These are phyloP conservation scores for Helichrysum umbraculigerum DNA, from an alignment of 129 eudicot species.

Conservation along the genomic window DNA sequence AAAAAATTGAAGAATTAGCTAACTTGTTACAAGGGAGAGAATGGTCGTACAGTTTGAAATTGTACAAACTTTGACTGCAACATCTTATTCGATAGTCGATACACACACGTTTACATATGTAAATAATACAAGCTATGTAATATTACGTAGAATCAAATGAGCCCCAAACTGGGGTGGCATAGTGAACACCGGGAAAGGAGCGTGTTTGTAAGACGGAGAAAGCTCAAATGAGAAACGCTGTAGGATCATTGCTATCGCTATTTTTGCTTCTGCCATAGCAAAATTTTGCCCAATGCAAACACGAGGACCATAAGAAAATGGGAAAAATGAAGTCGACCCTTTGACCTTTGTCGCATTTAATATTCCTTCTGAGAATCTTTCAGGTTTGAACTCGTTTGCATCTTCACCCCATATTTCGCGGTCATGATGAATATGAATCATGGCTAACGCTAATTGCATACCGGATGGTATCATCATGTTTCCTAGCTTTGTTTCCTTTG, in stretches of 20 bases:
- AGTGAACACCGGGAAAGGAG: conserved; percentile 44
- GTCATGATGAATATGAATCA: conserved; percentile 48
- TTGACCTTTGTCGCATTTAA: conserved; percentile 45
- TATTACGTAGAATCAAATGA: conserved; percentile 39
- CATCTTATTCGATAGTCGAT: not conserved
- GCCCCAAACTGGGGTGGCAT: conserved; percentile 67
- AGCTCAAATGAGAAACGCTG: conserved; percentile 55
- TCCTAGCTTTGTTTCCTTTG: conserved; percentile 52
- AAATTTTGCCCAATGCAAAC: conserved; percentile 65
- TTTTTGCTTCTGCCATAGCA: conserved; percentile 60
- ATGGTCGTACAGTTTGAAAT: too few species aligned
- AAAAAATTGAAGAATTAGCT: not conserved
- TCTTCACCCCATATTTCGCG: conserved; percentile 59
- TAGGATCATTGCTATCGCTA: conserved; percentile 45
- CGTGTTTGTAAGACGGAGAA: conserved; percentile 61
- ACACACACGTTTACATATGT: not conserved
- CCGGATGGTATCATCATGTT: conserved; percentile 52
- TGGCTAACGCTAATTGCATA: conserved; percentile 37
- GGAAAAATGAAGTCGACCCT: conserved; percentile 33
- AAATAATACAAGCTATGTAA: not conserved
- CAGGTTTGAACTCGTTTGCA: conserved; percentile 57
- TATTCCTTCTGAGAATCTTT: conserved; percentile 57
- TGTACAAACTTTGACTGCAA: not conserved
- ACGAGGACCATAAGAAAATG: conserved; percentile 66
- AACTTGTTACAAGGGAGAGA: too few species aligned